These are phyloP conservation scores for Candida patagonica DNA, from an alignment of 805 yeast species.

Conservation along the genomic window DNA sequence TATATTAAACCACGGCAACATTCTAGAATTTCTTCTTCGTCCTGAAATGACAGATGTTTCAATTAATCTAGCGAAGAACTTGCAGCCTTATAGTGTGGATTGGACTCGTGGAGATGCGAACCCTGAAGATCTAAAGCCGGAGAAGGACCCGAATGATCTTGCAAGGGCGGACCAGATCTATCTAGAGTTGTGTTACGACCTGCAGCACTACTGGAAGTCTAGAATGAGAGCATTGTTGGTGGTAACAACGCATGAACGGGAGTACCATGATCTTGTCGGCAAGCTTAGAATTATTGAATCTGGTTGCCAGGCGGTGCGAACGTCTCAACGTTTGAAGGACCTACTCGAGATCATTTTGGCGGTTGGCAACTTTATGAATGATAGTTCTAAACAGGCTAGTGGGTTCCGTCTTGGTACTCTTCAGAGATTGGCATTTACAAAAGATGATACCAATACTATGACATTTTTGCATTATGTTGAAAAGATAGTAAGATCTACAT, in stretches of 20 bases:
- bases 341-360: constrained; percentile 78
- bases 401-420: constrained; percentile 90
- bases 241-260: constrained; percentile 63
- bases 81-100: constrained; percentile 73
- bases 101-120: constrained; percentile 39
- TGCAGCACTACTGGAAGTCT: constrained; percentile 86
- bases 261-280: constrained; percentile 58
- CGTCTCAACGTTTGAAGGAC: constrained; percentile 57
- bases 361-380: constrained; percentile 96
- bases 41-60: constrained; percentile 71
- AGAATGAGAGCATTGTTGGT: constrained; percentile 77
- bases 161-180: constrained; percentile 83
- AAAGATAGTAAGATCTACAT: constrained; percentile 69
- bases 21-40: constrained; percentile 75
- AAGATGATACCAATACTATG: constrained; percentile 79
- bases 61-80: constrained; percentile 55
- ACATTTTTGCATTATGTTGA: constrained; percentile 91
- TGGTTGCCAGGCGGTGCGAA: constrained; percentile 58
- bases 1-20: constrained; percentile 57
- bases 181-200: constrained; percentile 71
- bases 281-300: constrained; percentile 64
- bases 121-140: constrained; percentile 33
- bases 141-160: constrained; percentile 64
- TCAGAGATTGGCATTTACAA: constrained; percentile 81
- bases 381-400: constrained; percentile 77